These are phyloP conservation scores for Cercospora nicotianae DNA, from an alignment of 2,329 filamentous ascomycete species.

Conservation along the genomic window DNA sequence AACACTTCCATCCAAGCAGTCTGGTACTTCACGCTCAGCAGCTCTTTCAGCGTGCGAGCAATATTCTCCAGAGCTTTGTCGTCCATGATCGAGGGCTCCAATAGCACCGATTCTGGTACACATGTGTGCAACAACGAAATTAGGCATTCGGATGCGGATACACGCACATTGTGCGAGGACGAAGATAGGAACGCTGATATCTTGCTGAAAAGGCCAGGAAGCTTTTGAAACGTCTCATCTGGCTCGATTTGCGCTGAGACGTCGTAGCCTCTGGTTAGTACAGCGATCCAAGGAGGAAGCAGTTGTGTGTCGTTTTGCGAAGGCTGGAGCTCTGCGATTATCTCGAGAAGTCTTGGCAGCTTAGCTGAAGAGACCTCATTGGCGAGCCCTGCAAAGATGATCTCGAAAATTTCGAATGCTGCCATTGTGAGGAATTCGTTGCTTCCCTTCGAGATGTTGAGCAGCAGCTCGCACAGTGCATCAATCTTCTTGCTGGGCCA, in stretches of 20 bases:
- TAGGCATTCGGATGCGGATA: constrained; percentile 91
- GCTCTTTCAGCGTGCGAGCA: constrained; percentile 67
- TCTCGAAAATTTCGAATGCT: constrained; percentile 94
- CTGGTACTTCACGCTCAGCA: constrained; percentile 89
- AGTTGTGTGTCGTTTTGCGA: constrained; percentile 92
- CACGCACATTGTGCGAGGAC: constrained; percentile 85
- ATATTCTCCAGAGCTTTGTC: constrained; percentile 86
- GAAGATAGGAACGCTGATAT: constrained; percentile 81
- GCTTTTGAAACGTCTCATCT: constrained; percentile 85
- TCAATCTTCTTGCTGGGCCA: constrained; percentile 98
- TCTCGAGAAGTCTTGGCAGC: constrained; percentile 82
- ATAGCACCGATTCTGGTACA: constrained; percentile 75
- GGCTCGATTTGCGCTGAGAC: constrained; percentile 85
- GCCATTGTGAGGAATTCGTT: constrained; percentile 97
- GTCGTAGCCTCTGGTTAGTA: constrained; percentile 90
- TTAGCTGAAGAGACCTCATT: constrained; percentile 87
- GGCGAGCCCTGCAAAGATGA: constrained; percentile 90
- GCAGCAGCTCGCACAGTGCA: constrained; percentile 79
- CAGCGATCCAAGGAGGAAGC: constrained; percentile 93
- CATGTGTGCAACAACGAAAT: constrained; percentile 92
- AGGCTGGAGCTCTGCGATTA: constrained; percentile 87
- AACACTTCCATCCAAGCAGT: constrained; percentile 94
- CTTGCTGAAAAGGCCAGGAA: constrained; percentile 80
- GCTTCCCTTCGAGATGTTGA: constrained; percentile 83
- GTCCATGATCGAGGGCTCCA: constrained; percentile 88